phyloP scores from a whole-genome alignment of 352 stramenopile species.

The Peronospora tabacina region DNA sequence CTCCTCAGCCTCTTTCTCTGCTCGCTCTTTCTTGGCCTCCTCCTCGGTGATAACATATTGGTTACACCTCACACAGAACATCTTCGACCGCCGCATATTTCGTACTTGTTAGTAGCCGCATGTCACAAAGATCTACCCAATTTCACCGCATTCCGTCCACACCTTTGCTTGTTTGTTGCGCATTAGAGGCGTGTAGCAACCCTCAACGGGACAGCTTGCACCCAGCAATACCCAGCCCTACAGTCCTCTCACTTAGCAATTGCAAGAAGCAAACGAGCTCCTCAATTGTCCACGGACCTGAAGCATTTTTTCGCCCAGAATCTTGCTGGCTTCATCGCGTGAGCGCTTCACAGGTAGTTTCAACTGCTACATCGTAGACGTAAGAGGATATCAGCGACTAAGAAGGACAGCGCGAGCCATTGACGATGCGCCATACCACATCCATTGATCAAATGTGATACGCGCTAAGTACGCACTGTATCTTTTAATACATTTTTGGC shows the following conservation, averaged over 20 bases:
- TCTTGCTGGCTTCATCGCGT: constrained; percentile 64
- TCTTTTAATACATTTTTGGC: constrained; percentile 21
- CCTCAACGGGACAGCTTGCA: constrained; percentile 49
- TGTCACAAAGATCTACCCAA: background rate
- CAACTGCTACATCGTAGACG: background rate
- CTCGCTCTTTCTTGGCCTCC: constrained; percentile 48
- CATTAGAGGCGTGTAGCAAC: constrained; percentile 76
- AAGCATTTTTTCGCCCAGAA: constrained; percentile 75
- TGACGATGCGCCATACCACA: constrained; percentile 10
- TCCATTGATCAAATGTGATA: constrained; percentile 10
- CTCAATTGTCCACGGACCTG: constrained; percentile 28
- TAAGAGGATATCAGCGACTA: background rate
- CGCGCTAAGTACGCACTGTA: background rate
- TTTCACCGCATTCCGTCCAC: background rate
- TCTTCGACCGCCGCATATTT: constrained; percentile 33
- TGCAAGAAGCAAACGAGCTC: background rate
- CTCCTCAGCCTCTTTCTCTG: constrained; percentile 33
- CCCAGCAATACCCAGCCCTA: constrained; percentile 76
- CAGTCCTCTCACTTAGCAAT: constrained; percentile 6
- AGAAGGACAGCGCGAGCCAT: background rate
- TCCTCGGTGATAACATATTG: constrained; percentile 72
- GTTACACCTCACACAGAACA: constrained; percentile 73
- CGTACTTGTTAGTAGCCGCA: background rate
- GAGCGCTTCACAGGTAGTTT: constrained; percentile 24
- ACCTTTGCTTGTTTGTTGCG: constrained; percentile 65